phyloP scores from a whole-genome alignment of 1,139 yeast species.

The Candida dubliniensis region DNA sequence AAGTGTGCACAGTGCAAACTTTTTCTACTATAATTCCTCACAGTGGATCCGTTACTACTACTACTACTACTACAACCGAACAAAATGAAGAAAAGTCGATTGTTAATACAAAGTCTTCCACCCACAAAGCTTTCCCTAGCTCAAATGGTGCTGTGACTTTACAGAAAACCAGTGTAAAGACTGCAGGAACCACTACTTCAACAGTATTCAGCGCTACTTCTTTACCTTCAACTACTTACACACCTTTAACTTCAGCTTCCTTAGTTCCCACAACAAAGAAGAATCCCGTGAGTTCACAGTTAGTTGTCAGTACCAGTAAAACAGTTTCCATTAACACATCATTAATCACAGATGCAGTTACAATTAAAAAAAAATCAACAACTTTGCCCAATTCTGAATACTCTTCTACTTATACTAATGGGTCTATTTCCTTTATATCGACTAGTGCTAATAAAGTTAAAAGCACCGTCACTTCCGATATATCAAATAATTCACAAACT shows the following conservation, averaged over 20 bases:
- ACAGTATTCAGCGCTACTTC: slow-evolving; percentile 27
- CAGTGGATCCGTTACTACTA: no score
- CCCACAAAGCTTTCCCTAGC: slow-evolving; percentile 1
- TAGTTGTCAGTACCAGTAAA: slow-evolving; percentile 17
- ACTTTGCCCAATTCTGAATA: slow-evolving; percentile 2
- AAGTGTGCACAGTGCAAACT: no score
- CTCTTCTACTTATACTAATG: not conserved
- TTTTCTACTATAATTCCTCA: no score
- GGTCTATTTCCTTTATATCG: not conserved
- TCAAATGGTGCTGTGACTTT: not conserved
- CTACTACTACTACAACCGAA: no score
- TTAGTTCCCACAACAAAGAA: slow-evolving; percentile 22
- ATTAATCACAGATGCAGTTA: slow-evolving; percentile 13
- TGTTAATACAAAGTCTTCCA: slow-evolving; percentile 16
- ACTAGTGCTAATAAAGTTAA: not conserved
- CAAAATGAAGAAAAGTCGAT: not conserved
- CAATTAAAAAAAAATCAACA: slow-evolving; percentile 8
- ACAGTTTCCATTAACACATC: slow-evolving; percentile 15
- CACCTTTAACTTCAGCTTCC: slow-evolving; percentile 19
- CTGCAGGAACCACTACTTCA: slow-evolving; percentile 25
- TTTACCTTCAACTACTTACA: slow-evolving; percentile 21
- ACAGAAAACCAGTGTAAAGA: slow-evolving; percentile 13
- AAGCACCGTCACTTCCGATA: no score
- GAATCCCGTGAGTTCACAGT: slow-evolving; percentile 30
- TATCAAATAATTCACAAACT: no score